Evolutionary conservation across 129 eudicot genomes (phyloP), one percentile per base, ranked within the genome.

Genomic region (Gnaphalium uliginosum): DNA sequence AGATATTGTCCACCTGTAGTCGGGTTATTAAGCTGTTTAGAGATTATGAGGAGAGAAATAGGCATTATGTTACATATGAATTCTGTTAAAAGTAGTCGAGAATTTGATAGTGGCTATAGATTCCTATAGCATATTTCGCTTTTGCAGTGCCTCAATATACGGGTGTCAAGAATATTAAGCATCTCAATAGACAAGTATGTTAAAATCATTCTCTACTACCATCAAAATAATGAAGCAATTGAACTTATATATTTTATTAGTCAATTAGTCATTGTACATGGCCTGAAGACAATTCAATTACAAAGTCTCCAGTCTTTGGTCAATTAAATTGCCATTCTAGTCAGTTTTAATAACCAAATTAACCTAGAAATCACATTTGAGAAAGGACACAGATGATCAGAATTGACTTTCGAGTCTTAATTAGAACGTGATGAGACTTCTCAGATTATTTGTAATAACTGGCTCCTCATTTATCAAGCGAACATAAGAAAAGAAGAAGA

Each of bases 1-100:
- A 84, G 60, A 85, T 77, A 74, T 76, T 73, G 43, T 78, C 81
- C 68, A 93, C 96, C 98, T 93, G 87, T 68, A 75, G 56, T 35
- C 66, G 71, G 66, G 57, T 65, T 29, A 83, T 66, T 62, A 25
- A 51, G 51, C n/a, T 78, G 68, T 77, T 17, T 59, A 50, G 2
- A 14, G 39, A 63, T 63, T 63, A 63, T 10, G n/a, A 39, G 21
- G 56, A 22, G 30, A 68, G 72, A 9, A 22, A 68, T 39, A 22
- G 35, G 72, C n/a, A 68, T 68, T 39, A 57, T 27, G 37, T 57
- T 41, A 56, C 63, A 54, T 32, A 8, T 54, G 30, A 11, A 23
- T 18, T 33, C 22, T 2, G 19, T 61, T 61, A 48, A 39, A 48
- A 22, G 21, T 6, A 19, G 30, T 24, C 4, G 1, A 68, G 72